A percentile compares a stretch with the other conserved stretches of the same genome.
phyloP scores from a whole-genome alignment of 495 filamentous ascomycete genomes.

The Beverwykella pulmonaria region DNA sequence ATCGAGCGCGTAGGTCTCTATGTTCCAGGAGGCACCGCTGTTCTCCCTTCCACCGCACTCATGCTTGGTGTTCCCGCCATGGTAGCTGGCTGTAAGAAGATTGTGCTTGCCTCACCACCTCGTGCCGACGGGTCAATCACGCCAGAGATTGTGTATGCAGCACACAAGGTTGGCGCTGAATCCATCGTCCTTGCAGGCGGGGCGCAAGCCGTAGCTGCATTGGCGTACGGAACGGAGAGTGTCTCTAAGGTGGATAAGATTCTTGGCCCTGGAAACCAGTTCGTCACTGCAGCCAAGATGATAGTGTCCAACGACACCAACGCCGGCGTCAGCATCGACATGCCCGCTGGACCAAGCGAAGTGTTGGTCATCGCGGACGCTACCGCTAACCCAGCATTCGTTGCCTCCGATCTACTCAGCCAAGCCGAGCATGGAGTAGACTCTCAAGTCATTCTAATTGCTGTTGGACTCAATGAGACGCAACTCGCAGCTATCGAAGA shows the following conservation, averaged over 20 bases:
- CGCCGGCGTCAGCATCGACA: slow-evolving; percentile 93
- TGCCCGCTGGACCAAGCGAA: slow-evolving; percentile 96
- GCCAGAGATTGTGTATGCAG: slow-evolving; percentile 96
- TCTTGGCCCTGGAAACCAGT: slow-evolving; percentile 95
- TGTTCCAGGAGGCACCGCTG: slow-evolving; percentile 92
- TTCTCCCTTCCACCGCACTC: slow-evolving; percentile 91
- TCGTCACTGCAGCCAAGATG: slow-evolving; percentile 99
- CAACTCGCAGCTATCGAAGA: slow-evolving; percentile 81
- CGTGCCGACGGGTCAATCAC: slow-evolving; percentile 87
- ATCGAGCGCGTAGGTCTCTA: slow-evolving; percentile 96
- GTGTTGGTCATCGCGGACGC: slow-evolving; percentile 95
- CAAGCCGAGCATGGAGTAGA: slow-evolving; percentile 97
- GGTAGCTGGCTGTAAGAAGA: slow-evolving; percentile 96
- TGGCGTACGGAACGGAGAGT: slow-evolving; percentile 81
- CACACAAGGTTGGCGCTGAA: slow-evolving; percentile 94
- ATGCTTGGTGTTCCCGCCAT: slow-evolving; percentile 98
- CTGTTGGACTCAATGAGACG: slow-evolving; percentile 72
- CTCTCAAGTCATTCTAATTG: slow-evolving; percentile 91
- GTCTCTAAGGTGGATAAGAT: slow-evolving; percentile 98
- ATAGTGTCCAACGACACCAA: slow-evolving; percentile 92
- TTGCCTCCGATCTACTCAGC: slow-evolving; percentile 89
- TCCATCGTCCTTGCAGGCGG: slow-evolving; percentile 94
- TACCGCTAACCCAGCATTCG: slow-evolving; percentile 87
- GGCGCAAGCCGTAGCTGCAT: slow-evolving; percentile 89
- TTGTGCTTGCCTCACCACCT: slow-evolving; percentile 89